Conservation (phyloP, 768 basidiomycete species). For the Boletus edulis region DNA sequence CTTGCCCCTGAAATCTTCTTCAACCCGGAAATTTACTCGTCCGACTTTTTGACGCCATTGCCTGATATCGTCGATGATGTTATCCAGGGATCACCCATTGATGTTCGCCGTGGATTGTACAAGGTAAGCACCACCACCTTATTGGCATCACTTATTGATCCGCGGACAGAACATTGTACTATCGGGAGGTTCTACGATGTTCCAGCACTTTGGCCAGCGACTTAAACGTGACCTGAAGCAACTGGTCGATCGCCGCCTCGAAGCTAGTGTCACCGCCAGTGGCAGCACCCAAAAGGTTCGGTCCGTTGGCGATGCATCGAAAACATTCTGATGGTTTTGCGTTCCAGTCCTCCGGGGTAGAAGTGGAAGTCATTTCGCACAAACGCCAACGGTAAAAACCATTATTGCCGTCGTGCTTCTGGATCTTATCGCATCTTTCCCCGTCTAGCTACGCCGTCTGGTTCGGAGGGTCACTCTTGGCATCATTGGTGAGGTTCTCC, state of each 20-base stretch:
- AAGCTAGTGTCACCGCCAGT: constrained; percentile 68
- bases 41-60: constrained; percentile 94
- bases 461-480: constrained; percentile 95
- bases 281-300: constrained; percentile 75
- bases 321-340: constrained; percentile 1
- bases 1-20: constrained; percentile 99
- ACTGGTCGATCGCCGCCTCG: constrained; percentile 87
- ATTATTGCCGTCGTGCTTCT: background rate
- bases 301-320: background rate
- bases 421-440: constrained; percentile 8
- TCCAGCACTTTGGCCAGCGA: constrained; percentile 96
- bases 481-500: constrained; percentile 68
- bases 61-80: constrained; percentile 96
- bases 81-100: constrained; percentile 94
- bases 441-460: constrained; percentile 82
- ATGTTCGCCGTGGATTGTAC: constrained; percentile 94
- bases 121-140: constrained; percentile 51
- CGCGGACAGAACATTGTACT: constrained; percentile 87
- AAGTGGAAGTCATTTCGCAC: constrained; percentile 98
- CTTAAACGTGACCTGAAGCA: constrained; percentile 95
- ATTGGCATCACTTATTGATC: background rate
- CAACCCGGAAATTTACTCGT: constrained; percentile 98
- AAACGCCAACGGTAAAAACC: constrained; percentile 82
- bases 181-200: constrained; percentile 98
- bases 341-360: constrained; percentile 86